Percentiles rank a stretch among this genome's conserved stretches.
These are phyloP conservation scores for Acrodontium crateriforme DNA, from an alignment of 2,329 filamentous ascomycete genomes.

Conservation along the genomic window DNA sequence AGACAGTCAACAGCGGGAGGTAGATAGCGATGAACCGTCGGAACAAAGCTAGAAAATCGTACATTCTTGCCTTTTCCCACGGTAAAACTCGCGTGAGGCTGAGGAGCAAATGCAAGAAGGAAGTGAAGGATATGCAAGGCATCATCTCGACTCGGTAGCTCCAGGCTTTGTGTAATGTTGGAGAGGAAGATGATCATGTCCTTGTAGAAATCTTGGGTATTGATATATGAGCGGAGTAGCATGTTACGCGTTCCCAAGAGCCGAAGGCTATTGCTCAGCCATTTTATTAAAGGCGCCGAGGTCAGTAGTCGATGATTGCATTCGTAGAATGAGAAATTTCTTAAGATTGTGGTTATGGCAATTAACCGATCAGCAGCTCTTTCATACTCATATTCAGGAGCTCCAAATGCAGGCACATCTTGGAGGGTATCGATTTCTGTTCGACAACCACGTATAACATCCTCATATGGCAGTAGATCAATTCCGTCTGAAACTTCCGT, in stretches of 20 bases:
- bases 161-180: slow-evolving; percentile 63
- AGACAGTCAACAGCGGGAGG: slow-evolving; percentile 80
- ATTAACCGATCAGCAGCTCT: slow-evolving; percentile 75
- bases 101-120: slow-evolving; percentile 76
- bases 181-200: slow-evolving; percentile 80
- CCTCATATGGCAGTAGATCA: slow-evolving; percentile 72
- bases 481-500: slow-evolving; percentile 79
- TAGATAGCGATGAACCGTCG: slow-evolving; percentile 70
- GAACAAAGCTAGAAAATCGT: slow-evolving; percentile 70
- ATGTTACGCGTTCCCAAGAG: slow-evolving; percentile 82
- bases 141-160: slow-evolving; percentile 75
- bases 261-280: slow-evolving; percentile 69
- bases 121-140: slow-evolving; percentile 78
- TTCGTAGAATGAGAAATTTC: slow-evolving; percentile 79
- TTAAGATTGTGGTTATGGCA: slow-evolving; percentile 80
- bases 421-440: slow-evolving; percentile 48
- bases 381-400: slow-evolving; percentile 66
- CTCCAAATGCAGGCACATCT: slow-evolving; percentile 61
- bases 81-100: slow-evolving; percentile 49
- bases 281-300: slow-evolving; percentile 64
- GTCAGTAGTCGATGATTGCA: slow-evolving; percentile 65
- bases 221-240: slow-evolving; percentile 65
- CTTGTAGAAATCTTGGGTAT: slow-evolving; percentile 95
- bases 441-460: slow-evolving; percentile 65
- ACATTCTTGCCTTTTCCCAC: slow-evolving; percentile 32